Percentiles rank a stretch among this genome's conserved stretches.
Conservation (phyloP, 257 asterid genomes). For the Gentiana dahurica region DNA sequence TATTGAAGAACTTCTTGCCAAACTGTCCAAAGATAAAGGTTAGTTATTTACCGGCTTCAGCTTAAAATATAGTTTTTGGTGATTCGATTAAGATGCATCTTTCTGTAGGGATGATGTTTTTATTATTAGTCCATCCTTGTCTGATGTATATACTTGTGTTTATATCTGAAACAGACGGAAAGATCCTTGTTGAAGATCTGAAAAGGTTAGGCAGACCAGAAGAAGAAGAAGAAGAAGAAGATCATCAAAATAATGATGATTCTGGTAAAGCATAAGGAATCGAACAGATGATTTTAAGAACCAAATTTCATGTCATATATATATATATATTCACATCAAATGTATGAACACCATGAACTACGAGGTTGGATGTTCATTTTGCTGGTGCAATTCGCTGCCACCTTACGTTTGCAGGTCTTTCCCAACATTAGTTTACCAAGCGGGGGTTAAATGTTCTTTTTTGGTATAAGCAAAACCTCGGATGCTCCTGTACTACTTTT, state of each 20-base stretch:
- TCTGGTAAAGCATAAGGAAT: conserved; percentile 30
- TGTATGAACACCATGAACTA: too few relatives aligned
- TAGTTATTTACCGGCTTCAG: conserved; percentile 12
- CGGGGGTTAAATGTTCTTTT: too few relatives aligned
- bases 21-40: conserved; percentile 94
- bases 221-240: conserved; percentile 20
- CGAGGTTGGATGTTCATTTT: too few relatives aligned
- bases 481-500: too few relatives aligned
- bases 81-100: not conserved
- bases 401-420: too few relatives aligned
- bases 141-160: conserved; percentile 3
- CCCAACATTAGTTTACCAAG: too few relatives aligned
- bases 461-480: too few relatives aligned
- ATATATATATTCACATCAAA: too few relatives aligned
- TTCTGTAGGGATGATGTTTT: not conserved
- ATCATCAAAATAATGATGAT: conserved; percentile 29
- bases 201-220: conserved; percentile 63
- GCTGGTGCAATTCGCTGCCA: too few relatives aligned
- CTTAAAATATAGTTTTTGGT: not conserved
- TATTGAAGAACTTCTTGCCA: conserved; percentile 69
- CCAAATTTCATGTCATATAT: not conserved
- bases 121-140: not conserved
- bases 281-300: conserved; percentile 1
- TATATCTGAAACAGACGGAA: conserved; percentile 52
- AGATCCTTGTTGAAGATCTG: conserved; percentile 85